Percentiles rank a stretch among this genome's conserved stretches.
Conservation (phyloP, 169 alveolate species). For the Cryptosporidium ubiquitum region DNA sequence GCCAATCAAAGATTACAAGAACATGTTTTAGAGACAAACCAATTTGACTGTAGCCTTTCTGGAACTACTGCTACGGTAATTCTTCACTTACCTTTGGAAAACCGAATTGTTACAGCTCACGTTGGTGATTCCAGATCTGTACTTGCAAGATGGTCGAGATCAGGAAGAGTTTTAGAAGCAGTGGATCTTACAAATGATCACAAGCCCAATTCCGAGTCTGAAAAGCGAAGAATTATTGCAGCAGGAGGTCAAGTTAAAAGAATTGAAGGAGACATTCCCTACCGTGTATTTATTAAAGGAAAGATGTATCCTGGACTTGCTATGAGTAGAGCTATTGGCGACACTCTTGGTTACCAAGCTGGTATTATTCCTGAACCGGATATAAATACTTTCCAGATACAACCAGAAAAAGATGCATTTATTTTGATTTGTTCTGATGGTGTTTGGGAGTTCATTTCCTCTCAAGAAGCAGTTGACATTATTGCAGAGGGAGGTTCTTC, state of each 20-base stretch:
- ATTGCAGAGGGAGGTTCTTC: conserved; percentile 80
- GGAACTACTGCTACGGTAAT: conserved; percentile 84
- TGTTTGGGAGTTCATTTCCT: conserved; percentile 87
- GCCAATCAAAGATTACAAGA: conserved; percentile 77
- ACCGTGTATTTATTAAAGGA: conserved; percentile 86
- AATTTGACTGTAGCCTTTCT: conserved; percentile 82
- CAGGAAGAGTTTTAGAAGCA: conserved; percentile 77
- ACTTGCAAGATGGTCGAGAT: conserved; percentile 81
- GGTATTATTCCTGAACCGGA: conserved; percentile 91
- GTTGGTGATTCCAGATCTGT: conserved; percentile 90
- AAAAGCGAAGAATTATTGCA: conserved; percentile 84
- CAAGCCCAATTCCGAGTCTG: conserved; percentile 85
- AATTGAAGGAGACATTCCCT: conserved; percentile 85
- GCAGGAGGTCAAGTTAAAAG: conserved; percentile 88
- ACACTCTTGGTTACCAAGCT: conserved; percentile 84
- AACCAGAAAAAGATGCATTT: conserved; percentile 79
- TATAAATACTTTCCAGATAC: conserved; percentile 38
- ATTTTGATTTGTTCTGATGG: conserved; percentile 87
- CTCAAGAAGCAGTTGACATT: conserved; percentile 85
- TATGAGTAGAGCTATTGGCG: conserved; percentile 92
- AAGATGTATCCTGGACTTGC: conserved; percentile 90
- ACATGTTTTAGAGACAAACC: conserved; percentile 78
- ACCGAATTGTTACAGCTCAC: conserved; percentile 82
- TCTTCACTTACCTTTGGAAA: conserved; percentile 74
- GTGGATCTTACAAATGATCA: conserved; percentile 84